phyloP scores from a whole-genome alignment of 176 grass and related monocot genomes.

The Hordeum vulgare region MorexV3_pseudomolecules_assembly NC_058518.1:367239921-367240420 shows the following conservation, averaged over 20 bases:
- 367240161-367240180: background rate
- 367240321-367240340: too few relatives aligned
- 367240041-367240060: conserved; percentile 31
- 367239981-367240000: conserved; percentile 26
- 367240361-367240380: background rate
- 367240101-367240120: background rate
- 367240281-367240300: background rate
- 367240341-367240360: background rate
- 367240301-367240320: too few relatives aligned
- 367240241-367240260: background rate
- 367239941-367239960: background rate
- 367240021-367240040: conserved; percentile 14
- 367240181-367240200: background rate
- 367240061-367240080: conserved; percentile 49
- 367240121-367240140: background rate
- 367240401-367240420: conserved; percentile 23
- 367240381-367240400: conserved; percentile 44
- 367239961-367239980: conserved; percentile 19
- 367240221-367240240: background rate
- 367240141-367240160: background rate
- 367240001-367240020: conserved; percentile 58
- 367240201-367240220: conserved; percentile 4
- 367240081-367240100: conserved; percentile 15
- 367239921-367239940: background rate
- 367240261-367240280: background rate